These are phyloP conservation scores for Aspergillus wentii DNA, from an alignment of 495 filamentous ascomycete species.

Conservation along the genomic window DNA sequence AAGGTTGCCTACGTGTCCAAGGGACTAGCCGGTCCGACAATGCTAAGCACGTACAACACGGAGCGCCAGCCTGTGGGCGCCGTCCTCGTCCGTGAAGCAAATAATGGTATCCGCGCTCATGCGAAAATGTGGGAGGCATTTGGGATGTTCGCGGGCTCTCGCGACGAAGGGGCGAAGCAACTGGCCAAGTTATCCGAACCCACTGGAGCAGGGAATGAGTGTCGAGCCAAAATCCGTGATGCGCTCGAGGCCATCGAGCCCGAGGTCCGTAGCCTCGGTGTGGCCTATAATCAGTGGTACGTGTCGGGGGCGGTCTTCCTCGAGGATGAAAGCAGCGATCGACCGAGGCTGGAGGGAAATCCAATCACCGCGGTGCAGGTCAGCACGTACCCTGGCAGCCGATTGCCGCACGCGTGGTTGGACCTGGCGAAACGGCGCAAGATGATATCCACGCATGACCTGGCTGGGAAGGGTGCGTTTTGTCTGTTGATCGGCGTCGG, in stretches of 20 bases:
- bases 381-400: conserved; percentile 41
- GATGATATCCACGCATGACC: conserved; percentile 41
- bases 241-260: conserved; percentile 28
- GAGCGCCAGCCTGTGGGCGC: conserved; percentile 44
- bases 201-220: background rate
- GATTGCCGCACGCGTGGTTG: conserved; percentile 49
- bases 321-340: too few species aligned
- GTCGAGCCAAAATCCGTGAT: conserved; percentile 4
- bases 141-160: conserved; percentile 23
- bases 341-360: conserved; percentile 8
- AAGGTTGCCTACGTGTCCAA: conserved; percentile 44
- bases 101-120: conserved; percentile 37
- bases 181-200: background rate
- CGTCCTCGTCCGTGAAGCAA: conserved; percentile 24
- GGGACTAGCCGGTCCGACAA: conserved; percentile 22
- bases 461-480: conserved; percentile 45
- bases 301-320: conserved; percentile 21
- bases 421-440: conserved; percentile 27
- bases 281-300: conserved; percentile 45
- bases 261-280: conserved; percentile 42
- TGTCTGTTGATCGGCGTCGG: conserved; percentile 41
- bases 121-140: conserved; percentile 30
- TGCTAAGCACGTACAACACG: conserved; percentile 35
- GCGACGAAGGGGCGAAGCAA: conserved; percentile 19
- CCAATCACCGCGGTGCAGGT: conserved; percentile 8